Percentiles rank a stretch among this genome's conserved stretches.
These are phyloP conservation scores for Plectosphaerella sp. DNA, from an alignment of 2,329 filamentous ascomycete genomes.

Conservation along the genomic window DNA sequence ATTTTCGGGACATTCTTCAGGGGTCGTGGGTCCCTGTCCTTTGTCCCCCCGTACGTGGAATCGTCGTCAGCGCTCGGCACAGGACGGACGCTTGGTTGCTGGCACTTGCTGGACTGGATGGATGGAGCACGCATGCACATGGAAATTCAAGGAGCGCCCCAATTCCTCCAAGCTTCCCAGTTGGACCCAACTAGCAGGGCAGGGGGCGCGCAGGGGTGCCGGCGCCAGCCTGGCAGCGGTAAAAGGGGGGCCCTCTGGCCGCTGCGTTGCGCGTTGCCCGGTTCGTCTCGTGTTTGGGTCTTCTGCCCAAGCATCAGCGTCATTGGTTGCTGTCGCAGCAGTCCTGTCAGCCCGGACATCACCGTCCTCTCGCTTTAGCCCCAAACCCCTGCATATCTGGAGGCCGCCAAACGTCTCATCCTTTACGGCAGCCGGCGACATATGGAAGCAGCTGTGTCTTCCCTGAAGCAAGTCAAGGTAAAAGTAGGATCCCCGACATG, in stretches of 20 bases:
- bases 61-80: not conserved
- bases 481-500: too few relatives aligned
- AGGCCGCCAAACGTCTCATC: too few relatives aligned
- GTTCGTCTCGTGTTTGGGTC: not conserved
- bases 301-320: not conserved
- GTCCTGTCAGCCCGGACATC: not conserved
- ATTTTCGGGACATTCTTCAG: not conserved
- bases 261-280: too few relatives aligned
- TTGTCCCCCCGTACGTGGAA: not conserved
- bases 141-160: not conserved
- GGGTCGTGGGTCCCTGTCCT: not conserved
- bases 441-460: too few relatives aligned
- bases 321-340: slow-evolving; percentile 3
- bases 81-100: not conserved
- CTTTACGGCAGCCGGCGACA: too few relatives aligned
- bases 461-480: too few relatives aligned
- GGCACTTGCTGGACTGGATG: too few relatives aligned
- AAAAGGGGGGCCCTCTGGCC: too few relatives aligned
- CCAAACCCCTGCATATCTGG: too few relatives aligned
- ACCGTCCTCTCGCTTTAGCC: too few relatives aligned
- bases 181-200: not conserved
- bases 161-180: too few relatives aligned
- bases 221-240: too few relatives aligned
- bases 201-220: not conserved
- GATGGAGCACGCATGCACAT: not conserved